Conservation (phyloP, 2,329 filamentous ascomycete genomes). For the Fusarium tupiense region DNA sequence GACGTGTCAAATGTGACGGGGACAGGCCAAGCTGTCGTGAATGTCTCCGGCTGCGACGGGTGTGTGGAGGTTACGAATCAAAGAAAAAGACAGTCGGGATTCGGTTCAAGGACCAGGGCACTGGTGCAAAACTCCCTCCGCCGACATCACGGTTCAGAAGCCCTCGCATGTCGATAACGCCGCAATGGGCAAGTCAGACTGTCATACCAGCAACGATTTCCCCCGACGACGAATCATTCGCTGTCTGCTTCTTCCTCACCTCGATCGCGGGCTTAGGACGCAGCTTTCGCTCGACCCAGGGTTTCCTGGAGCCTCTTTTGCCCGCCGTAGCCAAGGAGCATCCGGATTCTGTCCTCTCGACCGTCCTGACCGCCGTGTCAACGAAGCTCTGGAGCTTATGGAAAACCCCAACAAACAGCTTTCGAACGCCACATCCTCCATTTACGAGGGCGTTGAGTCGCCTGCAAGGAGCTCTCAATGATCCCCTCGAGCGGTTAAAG, state of each 20-base stretch:
- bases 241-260: neutral
- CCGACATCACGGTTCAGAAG: neutral
- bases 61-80: neutral
- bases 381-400: neutral
- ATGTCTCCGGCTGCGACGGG: neutral
- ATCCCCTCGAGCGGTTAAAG: neutral
- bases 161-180: rapidly evolving
- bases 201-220: neutral
- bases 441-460: neutral
- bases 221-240: neutral
- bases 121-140: neutral
- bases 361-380: neutral
- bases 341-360: neutral
- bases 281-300: neutral
- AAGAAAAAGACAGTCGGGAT: neutral
- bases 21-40: neutral
- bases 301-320: neutral
- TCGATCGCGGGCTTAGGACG: neutral
- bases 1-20: neutral
- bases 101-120: neutral
- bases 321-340: neutral
- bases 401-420: neutral
- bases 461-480: neutral
- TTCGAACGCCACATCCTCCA: neutral
- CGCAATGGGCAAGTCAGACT: rapidly evolving